Base-by-base conservation (phyloP, 1,284 basidiomycete species). In the Microbotryomycetes sp. region DNA sequence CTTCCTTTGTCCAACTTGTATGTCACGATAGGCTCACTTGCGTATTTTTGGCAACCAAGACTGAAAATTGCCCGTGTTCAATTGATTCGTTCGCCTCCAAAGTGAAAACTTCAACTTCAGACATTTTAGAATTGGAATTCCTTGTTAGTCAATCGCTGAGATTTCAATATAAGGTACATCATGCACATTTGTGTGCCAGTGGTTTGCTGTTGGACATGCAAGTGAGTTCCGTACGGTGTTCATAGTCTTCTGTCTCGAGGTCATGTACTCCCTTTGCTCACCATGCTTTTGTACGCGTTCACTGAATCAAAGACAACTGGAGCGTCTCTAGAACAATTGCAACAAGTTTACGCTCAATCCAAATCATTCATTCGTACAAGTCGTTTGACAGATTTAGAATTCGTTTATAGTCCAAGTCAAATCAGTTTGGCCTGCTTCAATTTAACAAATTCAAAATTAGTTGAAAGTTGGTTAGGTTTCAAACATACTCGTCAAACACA, bases 1-100 rank as follows among this genome's bases (percentile, higher is more conserved):
- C 47, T 28, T 60, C 59, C 14, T 45, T 51, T n/a, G 15, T 53
- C 32, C 49, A 49, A 57, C 58, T 25, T 6, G 28, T 36, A 54
- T 60, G 57, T 30, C 32, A 12, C 14, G n/a, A 9, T 71, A 97
- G 93, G 92, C 81, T 97, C 55, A 97, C 94, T 2, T 86, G 92
- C 31, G 80, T 98, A 42, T 99, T 96, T 73, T 83, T 99, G 55
- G 92, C 94, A 0, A 88, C 92, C 22, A 99, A 99, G 79, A 96
- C 96, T 15, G 94, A 92, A 36, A 97, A 98, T 74, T 85, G 89
- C 70, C 87, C 89, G 1, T 87, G 97, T 56, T 85, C 90, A 2
- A 80, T 97, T 59, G 87, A 92, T 65, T 77, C 81, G 1, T 98
- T 96, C 76, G 86, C 89, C 0, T 60, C 59, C 1, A 69, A 69